Evolutionary conservation across 108 stramenopile genomes (phyloP).

Genomic region (Craspedostauros australis): DNA sequence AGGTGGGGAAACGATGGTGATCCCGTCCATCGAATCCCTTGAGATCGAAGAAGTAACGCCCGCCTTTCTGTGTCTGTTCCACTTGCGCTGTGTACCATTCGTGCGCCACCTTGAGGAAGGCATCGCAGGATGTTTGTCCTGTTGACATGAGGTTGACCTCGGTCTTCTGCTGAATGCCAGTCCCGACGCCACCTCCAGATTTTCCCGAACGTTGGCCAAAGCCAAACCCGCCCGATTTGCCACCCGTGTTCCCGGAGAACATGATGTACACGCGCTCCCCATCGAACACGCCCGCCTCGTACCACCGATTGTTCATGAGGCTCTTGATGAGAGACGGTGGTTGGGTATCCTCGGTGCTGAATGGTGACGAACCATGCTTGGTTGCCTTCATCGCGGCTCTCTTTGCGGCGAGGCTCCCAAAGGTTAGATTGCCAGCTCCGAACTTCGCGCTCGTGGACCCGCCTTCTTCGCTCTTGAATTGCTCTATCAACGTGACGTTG

Average conservation of each 20-base stretch:
- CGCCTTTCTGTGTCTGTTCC: constrained; percentile 7
- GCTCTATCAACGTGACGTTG: no score
- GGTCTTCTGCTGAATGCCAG: no score
- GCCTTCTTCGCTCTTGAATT: no score
- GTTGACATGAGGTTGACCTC: constrained; percentile 6
- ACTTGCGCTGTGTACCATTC: constrained; percentile 23
- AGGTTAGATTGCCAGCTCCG: no score
- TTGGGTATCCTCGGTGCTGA: no score
- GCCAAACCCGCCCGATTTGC: no score
- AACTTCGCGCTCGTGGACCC: not conserved
- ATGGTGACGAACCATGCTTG: no score
- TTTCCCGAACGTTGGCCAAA: not conserved
- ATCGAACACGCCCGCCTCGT: not conserved
- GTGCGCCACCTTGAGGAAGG: constrained; percentile 19
- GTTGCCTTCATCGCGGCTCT: no score
- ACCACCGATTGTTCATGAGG: constrained; percentile 2
- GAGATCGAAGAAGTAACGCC: constrained; percentile 23
- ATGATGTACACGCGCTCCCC: no score
- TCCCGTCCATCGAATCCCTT: constrained; percentile 3
- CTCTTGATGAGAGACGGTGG: constrained; percentile 12
- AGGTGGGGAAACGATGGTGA: constrained; percentile 13
- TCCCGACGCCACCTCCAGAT: not conserved
- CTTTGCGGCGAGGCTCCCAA: no score
- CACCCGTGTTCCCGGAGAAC: no score
- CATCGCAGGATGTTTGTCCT: constrained; percentile 7